These are phyloP conservation scores for Sporothrix globosa DNA, from an alignment of 2,329 filamentous ascomycete genomes.

Conservation along the genomic window DNA sequence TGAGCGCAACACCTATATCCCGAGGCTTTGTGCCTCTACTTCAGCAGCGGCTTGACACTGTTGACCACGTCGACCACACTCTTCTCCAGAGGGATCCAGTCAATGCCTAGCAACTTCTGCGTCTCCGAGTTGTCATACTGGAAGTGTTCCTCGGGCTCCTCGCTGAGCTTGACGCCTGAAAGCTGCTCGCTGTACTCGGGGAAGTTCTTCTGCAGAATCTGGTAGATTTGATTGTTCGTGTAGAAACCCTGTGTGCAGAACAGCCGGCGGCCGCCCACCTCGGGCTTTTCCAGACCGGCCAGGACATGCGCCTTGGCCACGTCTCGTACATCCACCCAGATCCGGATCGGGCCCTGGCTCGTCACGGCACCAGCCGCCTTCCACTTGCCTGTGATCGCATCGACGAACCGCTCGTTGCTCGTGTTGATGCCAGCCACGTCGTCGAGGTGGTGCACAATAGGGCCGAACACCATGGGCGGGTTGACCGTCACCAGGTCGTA, in stretches of 20 bases:
- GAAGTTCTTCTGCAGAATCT: constrained; percentile 52
- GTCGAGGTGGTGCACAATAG: constrained; percentile 53
- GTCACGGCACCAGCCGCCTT: constrained; percentile 47
- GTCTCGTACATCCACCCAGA: constrained; percentile 62
- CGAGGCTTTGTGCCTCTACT: not conserved
- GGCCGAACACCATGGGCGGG: constrained; percentile 60
- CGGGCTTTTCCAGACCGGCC: constrained; percentile 53
- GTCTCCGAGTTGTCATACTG: constrained; percentile 62
- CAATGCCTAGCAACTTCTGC: constrained; percentile 62
- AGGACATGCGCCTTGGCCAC: constrained; percentile 57
- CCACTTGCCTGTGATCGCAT: constrained; percentile 56
- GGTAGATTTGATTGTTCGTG: constrained; percentile 51
- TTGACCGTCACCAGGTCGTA: constrained; percentile 59
- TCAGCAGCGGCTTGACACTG: constrained; percentile 55
- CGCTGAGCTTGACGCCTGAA: constrained; percentile 52
- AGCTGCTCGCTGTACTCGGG: constrained; percentile 54
- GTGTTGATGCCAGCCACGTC: constrained; percentile 48
- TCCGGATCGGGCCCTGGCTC: constrained; percentile 46
- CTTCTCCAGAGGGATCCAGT: constrained; percentile 66
- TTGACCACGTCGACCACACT: constrained; percentile 65
- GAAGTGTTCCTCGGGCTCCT: constrained; percentile 51
- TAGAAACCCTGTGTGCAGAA: constrained; percentile 55
- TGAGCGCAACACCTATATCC: no score
- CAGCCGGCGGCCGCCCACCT: constrained; percentile 55
- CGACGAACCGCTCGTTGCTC: constrained; percentile 44